Evolutionary conservation across 2,329 filamentous ascomycete genomes (phyloP).

Genomic region (Alternaria brassicicola): DNA sequence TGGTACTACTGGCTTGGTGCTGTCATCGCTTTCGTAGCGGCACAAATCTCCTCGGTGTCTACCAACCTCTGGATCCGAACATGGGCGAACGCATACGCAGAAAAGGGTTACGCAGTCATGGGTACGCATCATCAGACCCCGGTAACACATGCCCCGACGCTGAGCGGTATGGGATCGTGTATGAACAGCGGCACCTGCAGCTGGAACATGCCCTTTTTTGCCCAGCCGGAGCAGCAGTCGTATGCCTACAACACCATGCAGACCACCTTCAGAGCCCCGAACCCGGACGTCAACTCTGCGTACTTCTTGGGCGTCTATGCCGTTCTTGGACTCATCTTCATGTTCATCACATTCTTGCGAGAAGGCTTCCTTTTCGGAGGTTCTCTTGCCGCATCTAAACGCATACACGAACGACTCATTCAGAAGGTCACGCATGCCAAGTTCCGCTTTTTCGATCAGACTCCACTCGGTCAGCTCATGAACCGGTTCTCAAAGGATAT

Average conservation of each 20-base stretch:
- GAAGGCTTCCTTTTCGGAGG: constrained; percentile 93
- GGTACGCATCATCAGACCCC: constrained; percentile 44
- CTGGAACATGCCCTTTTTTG: constrained; percentile 51
- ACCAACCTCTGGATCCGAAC: constrained; percentile 94
- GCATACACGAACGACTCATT: constrained; percentile 80
- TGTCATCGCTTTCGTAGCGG: constrained; percentile 73
- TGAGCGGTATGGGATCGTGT: constrained; percentile 55
- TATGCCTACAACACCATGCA: constrained; percentile 49
- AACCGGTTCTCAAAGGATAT: constrained; percentile 99
- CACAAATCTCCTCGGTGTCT: constrained; percentile 84
- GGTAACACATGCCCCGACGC: constrained; percentile 52
- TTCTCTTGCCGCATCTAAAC: constrained; percentile 84
- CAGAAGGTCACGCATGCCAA: constrained; percentile 82
- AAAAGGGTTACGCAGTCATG: constrained; percentile 49
- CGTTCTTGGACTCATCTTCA: constrained; percentile 75
- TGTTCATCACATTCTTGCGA: constrained; percentile 78
- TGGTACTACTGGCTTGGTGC: constrained; percentile 94
- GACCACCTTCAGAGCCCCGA: constrained; percentile 46
- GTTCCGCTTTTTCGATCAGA: constrained; percentile 98
- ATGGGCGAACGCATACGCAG: constrained; percentile 89
- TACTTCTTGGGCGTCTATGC: constrained; percentile 90
- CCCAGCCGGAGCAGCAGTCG: constrained; percentile 30
- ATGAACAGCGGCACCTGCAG: constrained; percentile 58
- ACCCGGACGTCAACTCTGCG: constrained; percentile 71
- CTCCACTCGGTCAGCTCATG: constrained; percentile 93